phyloP scores from a whole-genome alignment of 1,284 basidiomycete species.

The Exobasidium rhododendri region DNA sequence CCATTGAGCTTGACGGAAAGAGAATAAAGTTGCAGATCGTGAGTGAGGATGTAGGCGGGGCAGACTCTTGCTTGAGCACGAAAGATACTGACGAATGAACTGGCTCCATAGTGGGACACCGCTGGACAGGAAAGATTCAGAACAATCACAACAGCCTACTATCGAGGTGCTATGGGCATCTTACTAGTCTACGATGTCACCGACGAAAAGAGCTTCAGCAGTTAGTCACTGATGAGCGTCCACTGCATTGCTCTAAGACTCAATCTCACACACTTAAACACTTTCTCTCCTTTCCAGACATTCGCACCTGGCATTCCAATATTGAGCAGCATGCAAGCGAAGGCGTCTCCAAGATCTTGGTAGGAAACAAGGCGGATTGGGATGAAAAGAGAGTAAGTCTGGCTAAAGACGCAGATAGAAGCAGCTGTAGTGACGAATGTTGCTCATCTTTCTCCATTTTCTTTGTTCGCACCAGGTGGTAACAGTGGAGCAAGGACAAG shows the following conservation, averaged over 20 bases:
- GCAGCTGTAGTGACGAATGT: neutral
- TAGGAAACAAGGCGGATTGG: constrained; percentile 99
- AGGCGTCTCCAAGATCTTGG: constrained; percentile 97
- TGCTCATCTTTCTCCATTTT: constrained; percentile 1
- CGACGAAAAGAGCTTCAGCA: constrained; percentile 95
- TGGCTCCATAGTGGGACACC: constrained; percentile 96
- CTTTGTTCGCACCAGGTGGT: constrained; percentile 61
- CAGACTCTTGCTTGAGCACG: neutral
- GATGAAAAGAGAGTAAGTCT: constrained; percentile 73
- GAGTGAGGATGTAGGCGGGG: constrained; percentile 56
- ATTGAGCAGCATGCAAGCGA: constrained; percentile 99
- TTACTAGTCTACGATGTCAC: constrained; percentile 98
- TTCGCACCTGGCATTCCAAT: constrained; percentile 97
- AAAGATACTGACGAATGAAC: too few relatives aligned
- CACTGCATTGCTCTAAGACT: too few relatives aligned
- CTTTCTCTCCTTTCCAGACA: constrained; percentile 77
- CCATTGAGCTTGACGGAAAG: constrained; percentile 92
- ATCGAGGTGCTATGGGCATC: constrained; percentile 99
- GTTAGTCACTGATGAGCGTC: constrained; percentile 61
- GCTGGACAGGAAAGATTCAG: constrained; percentile 99
- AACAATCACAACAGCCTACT: constrained; percentile 99
- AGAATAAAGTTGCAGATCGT: constrained; percentile 95
- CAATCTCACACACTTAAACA: too few relatives aligned
- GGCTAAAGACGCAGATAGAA: neutral
- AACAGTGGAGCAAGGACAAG: constrained; percentile 69